Conservation (phyloP, 1,284 basidiomycete genomes). For the Cryptococcus amylolentus region DNA sequence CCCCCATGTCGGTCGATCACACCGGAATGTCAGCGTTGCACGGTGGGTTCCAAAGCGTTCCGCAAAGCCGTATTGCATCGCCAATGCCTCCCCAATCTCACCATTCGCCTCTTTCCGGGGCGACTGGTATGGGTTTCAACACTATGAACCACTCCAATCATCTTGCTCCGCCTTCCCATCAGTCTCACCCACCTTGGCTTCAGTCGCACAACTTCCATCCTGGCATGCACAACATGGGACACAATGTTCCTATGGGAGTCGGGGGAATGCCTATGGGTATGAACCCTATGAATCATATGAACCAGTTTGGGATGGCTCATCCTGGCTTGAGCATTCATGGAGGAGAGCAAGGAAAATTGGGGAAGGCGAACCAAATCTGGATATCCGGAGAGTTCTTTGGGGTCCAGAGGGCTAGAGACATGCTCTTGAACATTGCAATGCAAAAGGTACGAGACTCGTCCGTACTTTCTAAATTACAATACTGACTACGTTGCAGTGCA, state of each 20-base stretch:
- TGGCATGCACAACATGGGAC: not conserved
- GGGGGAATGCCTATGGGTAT: constrained; percentile 34
- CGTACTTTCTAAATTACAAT: not conserved
- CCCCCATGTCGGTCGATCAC: constrained; percentile 34
- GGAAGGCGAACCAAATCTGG: constrained; percentile 70
- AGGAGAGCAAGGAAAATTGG: constrained; percentile 53
- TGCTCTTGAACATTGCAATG: constrained; percentile 82
- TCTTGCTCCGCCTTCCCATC: not conserved
- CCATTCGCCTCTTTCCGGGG: not conserved
- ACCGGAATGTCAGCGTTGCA: constrained; percentile 34
- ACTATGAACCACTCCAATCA: not conserved
- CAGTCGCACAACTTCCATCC: not conserved
- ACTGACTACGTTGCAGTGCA: constrained; percentile 59
- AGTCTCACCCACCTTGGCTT: not conserved
- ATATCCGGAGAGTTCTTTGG: constrained; percentile 98
- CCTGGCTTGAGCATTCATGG: constrained; percentile 40
- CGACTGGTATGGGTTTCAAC: not conserved
- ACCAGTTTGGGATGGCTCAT: constrained; percentile 35
- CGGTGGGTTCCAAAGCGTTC: constrained; percentile 14
- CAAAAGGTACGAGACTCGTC: constrained; percentile 62
- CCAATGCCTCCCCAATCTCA: constrained; percentile 14
- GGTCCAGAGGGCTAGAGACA: constrained; percentile 89
- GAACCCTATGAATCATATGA: constrained; percentile 23
- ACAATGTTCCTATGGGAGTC: constrained; percentile 21
- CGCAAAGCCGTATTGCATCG: constrained; percentile 17